A percentile compares a stretch with the other conserved stretches of the same genome.
These are phyloP conservation scores for Nicotiana undulata DNA, from an alignment of 257 asterid species.

Conservation along the genomic window DNA sequence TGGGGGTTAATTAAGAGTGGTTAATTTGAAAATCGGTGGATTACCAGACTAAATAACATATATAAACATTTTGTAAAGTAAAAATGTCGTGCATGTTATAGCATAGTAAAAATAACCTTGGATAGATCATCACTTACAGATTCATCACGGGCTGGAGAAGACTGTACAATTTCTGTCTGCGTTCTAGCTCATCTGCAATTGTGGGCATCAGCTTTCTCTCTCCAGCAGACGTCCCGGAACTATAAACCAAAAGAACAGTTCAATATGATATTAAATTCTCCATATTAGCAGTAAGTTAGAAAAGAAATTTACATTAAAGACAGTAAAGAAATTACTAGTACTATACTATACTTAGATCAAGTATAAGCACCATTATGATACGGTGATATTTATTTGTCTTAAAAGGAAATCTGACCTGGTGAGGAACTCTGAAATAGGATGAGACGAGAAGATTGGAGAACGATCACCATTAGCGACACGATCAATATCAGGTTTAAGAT, in stretches of 20 bases:
- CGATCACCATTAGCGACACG: slow-evolving; percentile 80
- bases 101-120: not conserved
- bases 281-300: not conserved
- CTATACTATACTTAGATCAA: too few species aligned
- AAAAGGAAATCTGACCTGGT: slow-evolving; percentile 42
- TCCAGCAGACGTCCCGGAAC: slow-evolving; percentile 90
- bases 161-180: slow-evolving; percentile 56
- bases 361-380: not conserved
- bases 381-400: too few species aligned
- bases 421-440: slow-evolving; percentile 73
- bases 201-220: slow-evolving; percentile 91
- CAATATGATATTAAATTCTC: not conserved
- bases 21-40: not conserved
- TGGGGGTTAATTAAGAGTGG: not conserved
- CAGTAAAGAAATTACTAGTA: not conserved
- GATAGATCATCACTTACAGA: slow-evolving; percentile 39
- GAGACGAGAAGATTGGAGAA: slow-evolving; percentile 60
- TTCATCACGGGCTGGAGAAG: slow-evolving; percentile 89
- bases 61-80: not conserved
- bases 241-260: slow-evolving; percentile 8
- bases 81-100: not conserved
- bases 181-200: slow-evolving; percentile 58
- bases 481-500: slow-evolving; percentile 61
- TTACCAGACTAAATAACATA: not conserved
- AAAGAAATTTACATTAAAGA: not conserved